Evolutionary conservation across 768 basidiomycete genomes (phyloP).

Genomic region (Hygrophorus pudorinus): DNA sequence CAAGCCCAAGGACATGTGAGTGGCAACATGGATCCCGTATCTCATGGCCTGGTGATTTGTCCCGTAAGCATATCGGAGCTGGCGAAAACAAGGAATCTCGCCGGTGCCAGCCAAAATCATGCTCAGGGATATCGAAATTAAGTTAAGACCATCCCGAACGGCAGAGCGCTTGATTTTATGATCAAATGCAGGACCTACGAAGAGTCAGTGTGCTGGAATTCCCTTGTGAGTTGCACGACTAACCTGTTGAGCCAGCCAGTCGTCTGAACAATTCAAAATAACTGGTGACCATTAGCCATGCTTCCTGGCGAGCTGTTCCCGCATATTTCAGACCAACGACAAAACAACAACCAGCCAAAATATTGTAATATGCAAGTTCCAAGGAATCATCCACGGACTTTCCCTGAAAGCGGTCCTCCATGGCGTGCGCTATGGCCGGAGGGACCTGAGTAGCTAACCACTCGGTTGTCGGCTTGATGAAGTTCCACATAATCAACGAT

Average conservation of each 20-base stretch:
- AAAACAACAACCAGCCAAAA: conserved; percentile 86
- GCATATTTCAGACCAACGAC: conserved; percentile 89
- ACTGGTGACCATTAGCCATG: conserved; percentile 71
- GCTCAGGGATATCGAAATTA: conserved; percentile 77
- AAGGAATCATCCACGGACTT: conserved; percentile 55
- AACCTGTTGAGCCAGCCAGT: conserved; percentile 59
- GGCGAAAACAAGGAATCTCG: conserved; percentile 79
- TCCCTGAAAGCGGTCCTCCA: conserved; percentile 42
- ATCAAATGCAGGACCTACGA: conserved; percentile 70
- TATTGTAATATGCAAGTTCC: conserved; percentile 87
- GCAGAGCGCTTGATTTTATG: conserved; percentile 82
- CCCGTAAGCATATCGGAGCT: conserved; percentile 84
- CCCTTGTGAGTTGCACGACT: conserved; percentile 15
- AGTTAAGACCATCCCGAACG: conserved; percentile 77
- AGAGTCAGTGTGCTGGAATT: conserved; percentile 4
- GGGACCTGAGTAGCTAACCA: conserved; percentile 76
- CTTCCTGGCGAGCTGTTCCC: conserved; percentile 86
- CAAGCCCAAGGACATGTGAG: conserved; percentile 82
- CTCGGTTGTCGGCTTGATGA: conserved; percentile 56
- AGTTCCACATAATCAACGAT: conserved; percentile 80
- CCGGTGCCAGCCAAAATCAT: conserved; percentile 98
- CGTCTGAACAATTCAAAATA: conserved; percentile 76
- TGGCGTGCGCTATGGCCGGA: conserved; percentile 44
- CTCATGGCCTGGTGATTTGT: conserved; percentile 66
- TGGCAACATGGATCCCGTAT: conserved; percentile 86